Conservation (phyloP, 202 grass and related monocot genomes). For the Eragrostis tef region DNA sequence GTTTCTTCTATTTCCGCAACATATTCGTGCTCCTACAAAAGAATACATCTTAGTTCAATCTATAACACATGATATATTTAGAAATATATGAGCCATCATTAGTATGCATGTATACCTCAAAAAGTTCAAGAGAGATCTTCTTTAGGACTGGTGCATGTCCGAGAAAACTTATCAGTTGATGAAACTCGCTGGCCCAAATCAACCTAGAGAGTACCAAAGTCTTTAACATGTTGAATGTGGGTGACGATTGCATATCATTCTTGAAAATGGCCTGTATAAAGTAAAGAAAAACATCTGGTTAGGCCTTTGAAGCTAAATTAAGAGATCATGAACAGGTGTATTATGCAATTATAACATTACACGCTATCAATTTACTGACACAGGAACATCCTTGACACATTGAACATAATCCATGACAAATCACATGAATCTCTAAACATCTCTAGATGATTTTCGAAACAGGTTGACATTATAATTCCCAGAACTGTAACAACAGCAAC, state of each 20-base stretch:
- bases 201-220: not conserved
- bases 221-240: constrained; percentile 24
- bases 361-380: too few species aligned
- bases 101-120: not conserved
- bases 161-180: not conserved
- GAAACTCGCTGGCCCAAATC: not conserved
- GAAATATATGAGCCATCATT: not conserved
- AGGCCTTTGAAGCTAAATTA: too few species aligned
- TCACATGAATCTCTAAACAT: not conserved
- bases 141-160: not conserved
- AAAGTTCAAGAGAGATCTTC: not conserved
- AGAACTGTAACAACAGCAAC: too few species aligned
- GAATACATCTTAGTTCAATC: not conserved
- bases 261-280: not conserved
- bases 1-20: not conserved
- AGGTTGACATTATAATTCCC: too few species aligned
- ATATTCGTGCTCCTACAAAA: not conserved
- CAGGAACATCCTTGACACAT: too few species aligned
- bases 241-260: not conserved
- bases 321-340: too few species aligned
- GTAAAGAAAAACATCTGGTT: not conserved
- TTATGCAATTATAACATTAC: too few species aligned
- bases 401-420: not conserved
- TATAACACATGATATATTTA: not conserved
- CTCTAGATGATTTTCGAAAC: not conserved